Percentiles rank a stretch among this genome's conserved stretches.
Conservation (phyloP, 1,284 basidiomycete species). For the Pseudozyma pruni region DNA sequence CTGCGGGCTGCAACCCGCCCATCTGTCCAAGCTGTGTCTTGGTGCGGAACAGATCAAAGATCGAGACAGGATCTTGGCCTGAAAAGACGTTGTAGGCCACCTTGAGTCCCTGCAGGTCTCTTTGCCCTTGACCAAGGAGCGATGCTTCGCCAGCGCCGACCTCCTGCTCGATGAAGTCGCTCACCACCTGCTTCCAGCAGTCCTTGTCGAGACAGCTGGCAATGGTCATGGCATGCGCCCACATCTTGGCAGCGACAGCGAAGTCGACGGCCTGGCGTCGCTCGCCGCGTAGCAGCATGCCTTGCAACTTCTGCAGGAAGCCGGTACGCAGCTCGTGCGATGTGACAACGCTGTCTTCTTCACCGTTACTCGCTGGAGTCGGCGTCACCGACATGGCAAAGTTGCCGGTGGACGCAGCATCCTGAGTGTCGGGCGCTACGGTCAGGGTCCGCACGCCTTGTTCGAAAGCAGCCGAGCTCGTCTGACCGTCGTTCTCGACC, state of each 20-base stretch:
- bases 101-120: conserved; percentile 60
- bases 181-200: conserved; percentile 89
- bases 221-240: conserved; percentile 96
- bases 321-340: conserved; percentile 52
- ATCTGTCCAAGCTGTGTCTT: conserved; percentile 47
- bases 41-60: conserved; percentile 59
- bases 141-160: conserved; percentile 68
- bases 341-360: conserved; percentile 38
- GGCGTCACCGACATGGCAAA: conserved; percentile 37
- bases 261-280: conserved; percentile 86
- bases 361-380: conserved; percentile 1
- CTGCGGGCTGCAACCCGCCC: conserved; percentile 25
- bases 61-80: conserved; percentile 53
- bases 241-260: conserved; percentile 86
- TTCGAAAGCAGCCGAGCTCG: conserved; percentile 46
- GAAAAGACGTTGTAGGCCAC: conserved; percentile 65
- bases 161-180: conserved; percentile 85
- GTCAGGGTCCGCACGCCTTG: conserved; percentile 40
- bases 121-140: conserved; percentile 16
- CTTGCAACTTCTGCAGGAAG: conserved; percentile 62
- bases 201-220: conserved; percentile 92
- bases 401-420: conserved; percentile 2
- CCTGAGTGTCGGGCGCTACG: conserved; percentile 20
- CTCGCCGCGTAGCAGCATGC: conserved; percentile 74
- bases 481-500: conserved; percentile 62